Percentiles rank a stretch among this genome's conserved stretches.
phyloP scores from a whole-genome alignment of 2,329 filamentous ascomycete species.

The Penicillium sclerotigenum region DNA sequence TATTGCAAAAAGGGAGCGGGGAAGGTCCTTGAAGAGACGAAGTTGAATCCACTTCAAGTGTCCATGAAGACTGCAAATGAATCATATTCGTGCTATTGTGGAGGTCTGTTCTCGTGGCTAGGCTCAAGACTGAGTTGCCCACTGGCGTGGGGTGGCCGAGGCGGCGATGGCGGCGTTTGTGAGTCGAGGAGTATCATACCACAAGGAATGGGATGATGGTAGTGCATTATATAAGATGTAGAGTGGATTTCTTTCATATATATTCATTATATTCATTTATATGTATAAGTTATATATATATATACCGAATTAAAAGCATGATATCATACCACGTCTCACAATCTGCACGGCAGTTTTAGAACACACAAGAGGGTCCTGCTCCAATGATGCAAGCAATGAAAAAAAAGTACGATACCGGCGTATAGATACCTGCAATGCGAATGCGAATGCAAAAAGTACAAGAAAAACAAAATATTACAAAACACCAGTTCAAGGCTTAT shows the following conservation, averaged over 20 bases:
- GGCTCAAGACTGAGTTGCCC: constrained; percentile 16
- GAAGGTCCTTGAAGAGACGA: constrained; percentile 11
- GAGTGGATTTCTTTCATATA: not conserved
- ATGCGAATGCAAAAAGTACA: not conserved
- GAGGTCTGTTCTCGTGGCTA: constrained; percentile 29
- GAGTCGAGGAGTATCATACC: not conserved
- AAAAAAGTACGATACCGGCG: not conserved
- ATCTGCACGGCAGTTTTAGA: constrained; percentile 19
- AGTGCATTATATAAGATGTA: not conserved
- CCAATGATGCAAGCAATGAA: constrained; percentile 2
- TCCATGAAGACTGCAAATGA: constrained; percentile 28
- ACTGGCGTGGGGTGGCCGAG: constrained; percentile 16
- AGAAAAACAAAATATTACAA: not conserved
- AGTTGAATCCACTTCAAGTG: constrained; percentile 18
- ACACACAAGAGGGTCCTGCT: constrained; percentile 12
- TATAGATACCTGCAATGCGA: not conserved
- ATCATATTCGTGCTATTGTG: constrained; percentile 29
- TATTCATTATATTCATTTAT: not conserved
- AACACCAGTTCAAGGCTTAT: not conserved
- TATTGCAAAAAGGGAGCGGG: constrained; percentile 17
- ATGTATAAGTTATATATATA: constrained; percentile 2
- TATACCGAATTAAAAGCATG: constrained; percentile 11
- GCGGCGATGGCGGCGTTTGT: not conserved
- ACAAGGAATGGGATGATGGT: not conserved
- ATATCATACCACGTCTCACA: constrained; percentile 17